Evolutionary conservation across 306 rosid species (phyloP).

Genomic region (Amphicarpaea edgeworthii): DNA sequence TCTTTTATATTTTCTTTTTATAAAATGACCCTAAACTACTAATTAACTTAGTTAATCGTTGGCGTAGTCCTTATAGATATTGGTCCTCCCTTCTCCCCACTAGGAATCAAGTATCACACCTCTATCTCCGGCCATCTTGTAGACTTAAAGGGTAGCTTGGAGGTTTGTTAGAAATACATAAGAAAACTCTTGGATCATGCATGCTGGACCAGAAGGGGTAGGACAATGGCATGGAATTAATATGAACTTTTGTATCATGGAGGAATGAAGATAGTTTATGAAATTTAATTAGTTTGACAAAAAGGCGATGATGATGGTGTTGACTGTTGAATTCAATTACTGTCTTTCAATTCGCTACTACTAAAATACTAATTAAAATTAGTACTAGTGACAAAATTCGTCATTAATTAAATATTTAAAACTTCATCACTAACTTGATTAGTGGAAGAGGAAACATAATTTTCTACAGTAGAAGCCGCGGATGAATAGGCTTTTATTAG

Average conservation of each 20-base stretch:
- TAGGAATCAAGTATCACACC: background rate
- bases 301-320: background rate
- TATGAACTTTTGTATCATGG: background rate
- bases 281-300: background rate
- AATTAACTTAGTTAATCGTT: background rate
- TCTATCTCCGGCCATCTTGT: no score
- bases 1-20: no score
- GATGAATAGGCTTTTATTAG: background rate
- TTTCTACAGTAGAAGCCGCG: background rate
- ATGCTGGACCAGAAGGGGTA: background rate
- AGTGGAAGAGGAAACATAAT: background rate
- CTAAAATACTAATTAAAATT: no score
- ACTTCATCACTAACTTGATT: background rate
- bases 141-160: background rate
- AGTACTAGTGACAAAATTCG: background rate
- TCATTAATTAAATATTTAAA: background rate
- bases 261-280: background rate
- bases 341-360: background rate
- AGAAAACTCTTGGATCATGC: background rate
- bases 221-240: background rate
- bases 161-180: background rate
- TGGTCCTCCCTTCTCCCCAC: no score
- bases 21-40: no score
- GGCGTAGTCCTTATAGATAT: background rate
- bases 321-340: background rate